Evolutionary conservation across 2,329 filamentous ascomycete species (phyloP).

Genomic region (Parafenestella ontariensis): DNA sequence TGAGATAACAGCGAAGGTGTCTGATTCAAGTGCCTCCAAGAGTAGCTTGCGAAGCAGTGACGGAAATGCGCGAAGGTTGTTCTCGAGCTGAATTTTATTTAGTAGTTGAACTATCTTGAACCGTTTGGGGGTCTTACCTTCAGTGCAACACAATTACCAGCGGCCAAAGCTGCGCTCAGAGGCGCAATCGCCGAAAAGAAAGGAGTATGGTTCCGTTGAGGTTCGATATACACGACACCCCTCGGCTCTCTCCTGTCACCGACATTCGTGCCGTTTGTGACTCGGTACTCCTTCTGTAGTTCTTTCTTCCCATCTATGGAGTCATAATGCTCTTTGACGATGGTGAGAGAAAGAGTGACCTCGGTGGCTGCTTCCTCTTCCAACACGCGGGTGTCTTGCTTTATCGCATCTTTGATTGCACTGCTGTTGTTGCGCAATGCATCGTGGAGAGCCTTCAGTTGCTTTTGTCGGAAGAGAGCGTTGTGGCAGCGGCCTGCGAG

Average conservation of each 20-base stretch:
- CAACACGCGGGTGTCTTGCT: constrained; percentile 47
- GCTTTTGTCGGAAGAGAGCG: constrained; percentile 55
- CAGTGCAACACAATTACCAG: constrained; percentile 60
- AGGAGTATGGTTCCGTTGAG: constrained; percentile 53
- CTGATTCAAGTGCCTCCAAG: constrained; percentile 52
- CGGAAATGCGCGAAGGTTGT: constrained; percentile 48
- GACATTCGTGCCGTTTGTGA: constrained; percentile 52
- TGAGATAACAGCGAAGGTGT: constrained; percentile 57
- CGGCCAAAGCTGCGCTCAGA: constrained; percentile 56
- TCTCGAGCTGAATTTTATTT: constrained; percentile 46
- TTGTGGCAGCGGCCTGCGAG: constrained; percentile 56
- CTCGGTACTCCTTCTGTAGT: constrained; percentile 52
- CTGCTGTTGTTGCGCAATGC: constrained; percentile 45
- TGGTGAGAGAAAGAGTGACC: constrained; percentile 50
- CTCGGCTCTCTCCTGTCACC: constrained; percentile 40
- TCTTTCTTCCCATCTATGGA: constrained; percentile 50
- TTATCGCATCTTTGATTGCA: constrained; percentile 51
- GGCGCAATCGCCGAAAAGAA: constrained; percentile 50
- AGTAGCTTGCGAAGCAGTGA: constrained; percentile 50
- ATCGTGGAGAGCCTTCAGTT: constrained; percentile 55
- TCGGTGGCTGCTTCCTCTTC: constrained; percentile 52
- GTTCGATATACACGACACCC: constrained; percentile 59
- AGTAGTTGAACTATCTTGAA: not conserved
- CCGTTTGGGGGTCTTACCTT: constrained; percentile 47
- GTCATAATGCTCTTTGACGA: constrained; percentile 50